These are phyloP conservation scores for Hysterium pulicare DNA, from an alignment of 2,329 filamentous ascomycete species.

Conservation along the genomic window DNA sequence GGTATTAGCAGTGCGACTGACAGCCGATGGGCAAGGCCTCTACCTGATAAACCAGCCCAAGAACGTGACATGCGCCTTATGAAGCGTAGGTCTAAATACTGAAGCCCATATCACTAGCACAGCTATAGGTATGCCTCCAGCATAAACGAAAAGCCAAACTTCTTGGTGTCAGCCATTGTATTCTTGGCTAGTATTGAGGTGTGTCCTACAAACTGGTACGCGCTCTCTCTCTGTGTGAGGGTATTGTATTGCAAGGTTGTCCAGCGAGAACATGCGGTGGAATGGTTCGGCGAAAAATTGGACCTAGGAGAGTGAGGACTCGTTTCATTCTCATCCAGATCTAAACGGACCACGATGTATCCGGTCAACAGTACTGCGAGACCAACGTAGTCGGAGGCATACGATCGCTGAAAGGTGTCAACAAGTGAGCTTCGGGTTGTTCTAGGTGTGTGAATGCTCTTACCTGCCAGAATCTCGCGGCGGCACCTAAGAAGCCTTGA, in stretches of 20 bases:
- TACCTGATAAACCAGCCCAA: slow-evolving; percentile 71
- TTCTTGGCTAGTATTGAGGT: background rate
- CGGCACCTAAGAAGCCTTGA: slow-evolving; percentile 44
- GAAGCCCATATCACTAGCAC: slow-evolving; percentile 65
- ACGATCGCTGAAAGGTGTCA: slow-evolving; percentile 59
- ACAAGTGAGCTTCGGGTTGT: slow-evolving; percentile 8
- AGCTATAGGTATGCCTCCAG: slow-evolving; percentile 66
- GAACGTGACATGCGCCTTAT: slow-evolving; percentile 82
- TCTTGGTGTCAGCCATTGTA: slow-evolving; percentile 16
- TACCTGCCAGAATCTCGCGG: slow-evolving; percentile 52
- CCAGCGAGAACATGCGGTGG: slow-evolving; percentile 89
- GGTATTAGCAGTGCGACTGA: background rate
- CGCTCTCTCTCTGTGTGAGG: slow-evolving; percentile 82
- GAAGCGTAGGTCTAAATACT: slow-evolving; percentile 58
- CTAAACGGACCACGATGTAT: slow-evolving; percentile 62
- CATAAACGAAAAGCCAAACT: slow-evolving; percentile 77
- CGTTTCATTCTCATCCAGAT: too few species aligned
- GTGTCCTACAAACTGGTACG: slow-evolving; percentile 67
- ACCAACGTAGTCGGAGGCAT: slow-evolving; percentile 84
- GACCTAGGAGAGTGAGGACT: slow-evolving; percentile 45
- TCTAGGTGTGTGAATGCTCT: slow-evolving; percentile 6
- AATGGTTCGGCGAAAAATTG: slow-evolving; percentile 75
- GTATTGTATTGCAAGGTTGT: slow-evolving; percentile 79
- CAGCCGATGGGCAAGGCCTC: too few species aligned
- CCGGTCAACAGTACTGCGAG: slow-evolving; percentile 65